These are phyloP conservation scores for Purshia tridentata DNA, from an alignment of 306 rosid species.

Conservation along the genomic window DNA sequence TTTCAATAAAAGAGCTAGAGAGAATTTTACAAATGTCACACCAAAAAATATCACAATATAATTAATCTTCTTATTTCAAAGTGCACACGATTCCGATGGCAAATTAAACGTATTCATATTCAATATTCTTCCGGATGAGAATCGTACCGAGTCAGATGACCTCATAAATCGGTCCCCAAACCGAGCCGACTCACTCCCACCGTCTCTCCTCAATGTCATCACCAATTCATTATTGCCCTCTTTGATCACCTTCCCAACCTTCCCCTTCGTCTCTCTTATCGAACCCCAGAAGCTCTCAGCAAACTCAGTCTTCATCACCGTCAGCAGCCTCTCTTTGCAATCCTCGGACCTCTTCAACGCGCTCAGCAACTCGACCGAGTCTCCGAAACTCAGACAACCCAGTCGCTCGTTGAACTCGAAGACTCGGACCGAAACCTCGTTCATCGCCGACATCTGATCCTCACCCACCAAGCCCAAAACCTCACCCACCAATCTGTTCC, in stretches of 20 bases:
- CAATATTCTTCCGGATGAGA: conserved; percentile 51
- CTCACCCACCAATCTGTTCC: conserved; percentile 48
- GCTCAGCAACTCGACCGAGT: conserved; percentile 62
- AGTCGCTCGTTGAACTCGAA: conserved; percentile 57
- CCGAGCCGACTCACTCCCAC: conserved; percentile 56
- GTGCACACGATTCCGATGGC: background rate
- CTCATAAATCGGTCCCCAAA: conserved; percentile 24
- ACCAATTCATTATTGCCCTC: conserved; percentile 8
- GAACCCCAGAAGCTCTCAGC: conserved; percentile 49
- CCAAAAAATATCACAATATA: too few species aligned
- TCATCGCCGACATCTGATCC: conserved; percentile 38
- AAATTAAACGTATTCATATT: conserved; percentile 7
- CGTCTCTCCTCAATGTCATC: conserved; percentile 1
- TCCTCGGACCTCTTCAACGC: conserved; percentile 61
- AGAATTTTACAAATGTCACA: too few species aligned
- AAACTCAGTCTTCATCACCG: conserved; percentile 15
- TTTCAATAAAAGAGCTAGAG: too few species aligned
- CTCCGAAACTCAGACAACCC: conserved; percentile 54
- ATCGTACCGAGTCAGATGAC: conserved; percentile 33
- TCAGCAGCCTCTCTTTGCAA: conserved; percentile 37
- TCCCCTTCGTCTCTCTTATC: conserved; percentile 40
- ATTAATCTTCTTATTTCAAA: background rate
- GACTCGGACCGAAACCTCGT: conserved; percentile 39
- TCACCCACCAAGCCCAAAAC: conserved; percentile 41
- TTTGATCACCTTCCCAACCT: conserved; percentile 19